Base-by-base conservation (phyloP, 306 rosid species). In the Senna tora region DNA sequence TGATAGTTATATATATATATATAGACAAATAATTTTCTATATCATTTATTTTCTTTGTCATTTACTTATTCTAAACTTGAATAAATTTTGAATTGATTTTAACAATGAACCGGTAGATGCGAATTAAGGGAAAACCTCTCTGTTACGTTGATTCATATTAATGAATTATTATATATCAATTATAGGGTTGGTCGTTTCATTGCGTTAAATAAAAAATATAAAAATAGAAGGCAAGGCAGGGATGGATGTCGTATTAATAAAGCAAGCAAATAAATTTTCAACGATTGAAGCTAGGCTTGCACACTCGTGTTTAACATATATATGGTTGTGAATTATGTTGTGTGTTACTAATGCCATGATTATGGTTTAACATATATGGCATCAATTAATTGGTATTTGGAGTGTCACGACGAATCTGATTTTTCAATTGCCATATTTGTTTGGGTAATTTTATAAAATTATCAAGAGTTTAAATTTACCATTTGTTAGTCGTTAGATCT, bases 211-310 rank as follows among this genome's bases (percentile, higher is more conserved):
- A 36, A 28, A n/a, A n/a, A 52, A 41, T 12, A 20, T 56, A 41
- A 25, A 25, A 25, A 25, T 25, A 25, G 30, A 25, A 25, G 30
- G 30, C 30, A 25, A 25, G 30, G 30, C 1, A 34, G 16, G 50
- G 25, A n/a, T n/a, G n/a, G 5, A 22, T 68, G 50, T 20, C 71
- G 56, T 51, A 6, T 28, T 60, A 28, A 45, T 15, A 45, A 75
- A 19, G 67, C 21, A 75, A 19, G 60, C 21, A 66, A 57, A 33
- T 19, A 1, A 25, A 1, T 25, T 25, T 25, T 25, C 30, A 25
- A 25, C 2, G 30, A 1, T 25, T 25, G 30, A 25, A 3, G 30
- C 30, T 25, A 25, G 1, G 30, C 30, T 1, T 3, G 3, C 30
- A 25, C 30, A 25, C 30, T 25, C 30, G 3, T 25, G 30, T 25